A percentile compares a stretch with the other conserved stretches of the same genome.
Evolutionary conservation across 1,284 basidiomycete genomes (phyloP).

Genomic region (Microbotryum saponariae): DNA sequence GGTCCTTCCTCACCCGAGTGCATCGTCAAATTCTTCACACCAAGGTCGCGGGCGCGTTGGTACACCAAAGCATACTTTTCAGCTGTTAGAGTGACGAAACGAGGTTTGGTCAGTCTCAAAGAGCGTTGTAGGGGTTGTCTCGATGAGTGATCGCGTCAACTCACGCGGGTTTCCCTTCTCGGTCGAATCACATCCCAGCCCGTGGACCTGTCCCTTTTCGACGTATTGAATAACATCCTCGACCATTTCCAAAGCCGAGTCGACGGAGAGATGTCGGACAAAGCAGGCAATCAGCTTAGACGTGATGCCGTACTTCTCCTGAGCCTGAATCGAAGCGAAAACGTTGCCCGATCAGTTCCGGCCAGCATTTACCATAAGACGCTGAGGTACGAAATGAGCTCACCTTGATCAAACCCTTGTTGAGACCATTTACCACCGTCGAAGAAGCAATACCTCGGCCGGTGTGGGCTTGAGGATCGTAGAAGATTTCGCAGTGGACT

Average conservation of each 20-base stretch:
- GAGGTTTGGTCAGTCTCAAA: not conserved
- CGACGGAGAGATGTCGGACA: conserved; percentile 28
- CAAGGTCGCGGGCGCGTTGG: conserved; percentile 23
- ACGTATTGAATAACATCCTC: conserved; percentile 23
- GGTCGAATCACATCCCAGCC: conserved; percentile 29
- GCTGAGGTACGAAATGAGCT: not conserved
- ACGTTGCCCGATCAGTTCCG: not conserved
- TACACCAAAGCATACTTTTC: conserved; percentile 30
- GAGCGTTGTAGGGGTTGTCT: not conserved
- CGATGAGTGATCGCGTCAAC: not conserved
- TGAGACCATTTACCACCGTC: conserved; percentile 28
- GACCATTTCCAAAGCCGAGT: conserved; percentile 24
- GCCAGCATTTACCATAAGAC: not conserved
- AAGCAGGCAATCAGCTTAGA: conserved; percentile 32
- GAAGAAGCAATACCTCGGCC: conserved; percentile 25
- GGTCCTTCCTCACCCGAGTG: conserved; percentile 36
- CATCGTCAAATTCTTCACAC: conserved; percentile 28
- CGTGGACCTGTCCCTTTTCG: conserved; percentile 25
- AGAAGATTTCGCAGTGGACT: conserved; percentile 33
- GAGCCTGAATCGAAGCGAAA: conserved; percentile 5
- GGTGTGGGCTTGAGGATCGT: conserved; percentile 34
- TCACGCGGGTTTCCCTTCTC: conserved; percentile 32
- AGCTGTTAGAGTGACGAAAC: conserved; percentile 1
- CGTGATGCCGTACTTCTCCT: conserved; percentile 31
- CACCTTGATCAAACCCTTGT: conserved; percentile 27